A percentile compares a stretch with the other conserved stretches of the same genome.
Conservation (phyloP, 75 land plant genomes). For the Isoetes taiwanensis region DNA sequence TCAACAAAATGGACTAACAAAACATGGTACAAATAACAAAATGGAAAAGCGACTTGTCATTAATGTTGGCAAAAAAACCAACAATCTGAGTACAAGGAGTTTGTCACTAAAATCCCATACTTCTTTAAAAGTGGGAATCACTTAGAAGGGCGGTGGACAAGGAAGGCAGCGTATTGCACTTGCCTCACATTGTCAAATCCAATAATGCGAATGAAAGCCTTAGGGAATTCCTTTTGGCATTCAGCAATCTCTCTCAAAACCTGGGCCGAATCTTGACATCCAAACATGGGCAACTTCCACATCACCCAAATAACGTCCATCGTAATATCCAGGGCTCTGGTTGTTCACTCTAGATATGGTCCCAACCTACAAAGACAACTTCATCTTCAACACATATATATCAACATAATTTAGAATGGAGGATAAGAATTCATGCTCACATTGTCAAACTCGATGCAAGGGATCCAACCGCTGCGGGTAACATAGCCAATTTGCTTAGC, state of each 20-base stretch:
- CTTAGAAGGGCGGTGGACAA: too few relatives aligned
- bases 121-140: too few relatives aligned
- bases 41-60: too few relatives aligned
- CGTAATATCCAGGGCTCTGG: slow-evolving; percentile 6
- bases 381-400: too few relatives aligned
- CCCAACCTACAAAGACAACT: neutral
- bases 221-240: slow-evolving; percentile 1
- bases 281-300: slow-evolving; percentile 6
- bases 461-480: neutral
- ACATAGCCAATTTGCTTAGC: slow-evolving; percentile 1
- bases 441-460: slow-evolving; percentile 6
- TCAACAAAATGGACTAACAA: too few relatives aligned
- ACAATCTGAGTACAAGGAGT: too few relatives aligned
- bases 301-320: neutral
- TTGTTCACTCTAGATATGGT: neutral
- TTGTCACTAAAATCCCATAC: too few relatives aligned
- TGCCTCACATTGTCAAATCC: neutral
- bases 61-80: too few relatives aligned
- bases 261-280: slow-evolving; percentile 8
- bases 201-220: neutral
- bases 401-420: too few relatives aligned
- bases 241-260: neutral
- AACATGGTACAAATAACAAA: too few relatives aligned
- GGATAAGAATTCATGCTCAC: too few relatives aligned
- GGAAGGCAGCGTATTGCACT: slow-evolving; percentile 1